A percentile compares a stretch with the other conserved stretches of the same genome.
Conservation (phyloP, 169 alveolate genomes). For the Eimeria necatrix region DNA sequence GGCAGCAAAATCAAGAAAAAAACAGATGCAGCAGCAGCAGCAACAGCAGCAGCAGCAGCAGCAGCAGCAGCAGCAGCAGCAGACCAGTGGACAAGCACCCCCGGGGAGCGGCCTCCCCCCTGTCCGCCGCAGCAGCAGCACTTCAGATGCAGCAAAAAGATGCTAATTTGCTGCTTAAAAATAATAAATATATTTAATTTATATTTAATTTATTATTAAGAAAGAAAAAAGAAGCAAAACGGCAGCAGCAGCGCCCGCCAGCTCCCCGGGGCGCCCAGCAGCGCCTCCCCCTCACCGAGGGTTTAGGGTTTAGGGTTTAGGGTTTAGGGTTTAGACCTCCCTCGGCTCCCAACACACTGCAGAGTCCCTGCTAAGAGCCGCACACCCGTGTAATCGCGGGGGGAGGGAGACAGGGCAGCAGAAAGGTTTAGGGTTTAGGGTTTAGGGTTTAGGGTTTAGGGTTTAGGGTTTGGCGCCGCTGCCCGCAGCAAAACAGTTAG, state of each 20-base stretch:
- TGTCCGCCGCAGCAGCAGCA: too few relatives aligned
- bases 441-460: neutral
- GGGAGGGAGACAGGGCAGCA: too few relatives aligned
- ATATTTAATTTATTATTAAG: neutral
- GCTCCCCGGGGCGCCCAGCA: too few relatives aligned
- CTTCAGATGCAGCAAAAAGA: neutral
- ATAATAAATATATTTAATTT: neutral
- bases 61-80: too few relatives aligned
- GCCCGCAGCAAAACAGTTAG: neutral
- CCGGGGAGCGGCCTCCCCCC: too few relatives aligned
- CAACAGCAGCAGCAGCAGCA: too few relatives aligned
- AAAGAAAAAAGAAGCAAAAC: neutral
- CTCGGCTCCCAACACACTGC: neutral
- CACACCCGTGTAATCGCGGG: neutral
- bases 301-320: slow-evolving; percentile 32
- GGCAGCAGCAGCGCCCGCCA: too few relatives aligned
- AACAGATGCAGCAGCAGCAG: too few relatives aligned
- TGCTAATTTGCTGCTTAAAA: neutral
- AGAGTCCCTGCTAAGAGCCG: neutral
- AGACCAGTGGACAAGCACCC: too few relatives aligned
- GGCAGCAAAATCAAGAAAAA: too few relatives aligned
- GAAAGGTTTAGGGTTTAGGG: neutral
- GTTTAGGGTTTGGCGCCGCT: neutral
- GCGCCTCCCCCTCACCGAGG: neutral
- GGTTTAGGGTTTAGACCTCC: neutral